A percentile compares a stretch with the other conserved stretches of the same genome.
phyloP scores from a whole-genome alignment of 192 early-diverging fungal genomes.

The Mortierella alpina region DNA sequence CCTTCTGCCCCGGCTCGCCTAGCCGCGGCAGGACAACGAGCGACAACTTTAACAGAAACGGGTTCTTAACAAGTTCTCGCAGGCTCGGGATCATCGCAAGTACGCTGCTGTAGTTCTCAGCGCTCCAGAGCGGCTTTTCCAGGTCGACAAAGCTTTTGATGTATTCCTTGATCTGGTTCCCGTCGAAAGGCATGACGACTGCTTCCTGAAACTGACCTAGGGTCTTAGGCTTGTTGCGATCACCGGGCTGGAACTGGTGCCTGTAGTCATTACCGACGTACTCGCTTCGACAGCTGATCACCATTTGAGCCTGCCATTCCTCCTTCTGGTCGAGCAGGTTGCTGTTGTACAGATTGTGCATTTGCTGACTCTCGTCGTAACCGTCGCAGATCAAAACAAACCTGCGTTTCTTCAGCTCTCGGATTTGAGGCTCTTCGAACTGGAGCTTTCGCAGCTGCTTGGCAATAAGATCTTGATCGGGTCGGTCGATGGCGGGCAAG shows the following conservation, averaged over 20 bases:
- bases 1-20: too few relatives aligned
- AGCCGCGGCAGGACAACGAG: too few relatives aligned
- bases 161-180: too few relatives aligned
- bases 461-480: conserved; percentile 4
- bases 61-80: too few relatives aligned
- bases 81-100: too few relatives aligned
- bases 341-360: neutral
- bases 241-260: neutral
- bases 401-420: neutral
- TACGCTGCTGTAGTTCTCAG: too few relatives aligned
- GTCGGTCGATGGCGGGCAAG: conserved; percentile 1
- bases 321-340: neutral
- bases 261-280: neutral
- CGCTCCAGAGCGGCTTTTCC: too few relatives aligned
- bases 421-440: neutral
- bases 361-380: conserved; percentile 7
- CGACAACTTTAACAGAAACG: too few relatives aligned
- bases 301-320: conserved; percentile 6
- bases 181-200: too few relatives aligned
- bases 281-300: conserved; percentile 10
- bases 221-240: neutral
- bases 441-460: neutral
- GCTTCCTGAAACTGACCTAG: too few relatives aligned
- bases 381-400: conserved; percentile 21
- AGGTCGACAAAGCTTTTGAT: too few relatives aligned